These are phyloP conservation scores for Petrea volubilis DNA, from an alignment of 257 asterid species.

Conservation along the genomic window DNA sequence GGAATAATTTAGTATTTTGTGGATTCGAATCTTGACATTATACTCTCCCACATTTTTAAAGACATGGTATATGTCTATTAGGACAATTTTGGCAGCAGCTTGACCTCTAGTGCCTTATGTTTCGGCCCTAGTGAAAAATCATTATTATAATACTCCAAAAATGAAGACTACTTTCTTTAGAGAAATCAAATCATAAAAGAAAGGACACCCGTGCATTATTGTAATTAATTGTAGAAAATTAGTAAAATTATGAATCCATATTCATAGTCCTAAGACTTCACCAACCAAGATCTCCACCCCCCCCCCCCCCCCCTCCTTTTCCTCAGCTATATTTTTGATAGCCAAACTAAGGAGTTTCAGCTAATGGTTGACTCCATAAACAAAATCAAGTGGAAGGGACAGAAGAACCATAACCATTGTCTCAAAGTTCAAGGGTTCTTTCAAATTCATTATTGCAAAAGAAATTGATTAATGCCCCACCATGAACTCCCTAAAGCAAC, in stretches of 20 bases:
- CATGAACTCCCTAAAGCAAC: slow-evolving; percentile 36
- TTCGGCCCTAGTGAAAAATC: not conserved
- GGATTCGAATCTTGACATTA: too few species aligned
- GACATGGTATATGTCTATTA: too few species aligned
- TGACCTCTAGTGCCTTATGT: not conserved
- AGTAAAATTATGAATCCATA: slow-evolving; percentile 7
- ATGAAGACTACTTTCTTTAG: not conserved
- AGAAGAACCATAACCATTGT: slow-evolving; percentile 40
- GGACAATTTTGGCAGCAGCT: too few species aligned
- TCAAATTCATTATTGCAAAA: not conserved
- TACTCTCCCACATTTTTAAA: too few species aligned
- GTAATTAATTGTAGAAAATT: not conserved
- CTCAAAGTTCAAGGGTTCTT: slow-evolving; percentile 21
- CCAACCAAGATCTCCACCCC: not conserved
- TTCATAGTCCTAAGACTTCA: not conserved
- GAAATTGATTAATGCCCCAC: slow-evolving; percentile 46
- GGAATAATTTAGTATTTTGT: too few species aligned
- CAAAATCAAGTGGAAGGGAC: slow-evolving; percentile 52
- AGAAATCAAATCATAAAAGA: not conserved
- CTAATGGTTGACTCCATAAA: slow-evolving; percentile 35
- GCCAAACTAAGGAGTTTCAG: slow-evolving; percentile 10
- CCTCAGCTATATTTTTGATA: slow-evolving; percentile 17
- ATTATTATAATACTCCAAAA: not conserved
- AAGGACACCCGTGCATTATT: slow-evolving; percentile 8
- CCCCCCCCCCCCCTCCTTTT: slow-evolving; percentile 8